phyloP scores from a whole-genome alignment of 2,329 filamentous ascomycete genomes.

The Xylariaceae sp. region DNA sequence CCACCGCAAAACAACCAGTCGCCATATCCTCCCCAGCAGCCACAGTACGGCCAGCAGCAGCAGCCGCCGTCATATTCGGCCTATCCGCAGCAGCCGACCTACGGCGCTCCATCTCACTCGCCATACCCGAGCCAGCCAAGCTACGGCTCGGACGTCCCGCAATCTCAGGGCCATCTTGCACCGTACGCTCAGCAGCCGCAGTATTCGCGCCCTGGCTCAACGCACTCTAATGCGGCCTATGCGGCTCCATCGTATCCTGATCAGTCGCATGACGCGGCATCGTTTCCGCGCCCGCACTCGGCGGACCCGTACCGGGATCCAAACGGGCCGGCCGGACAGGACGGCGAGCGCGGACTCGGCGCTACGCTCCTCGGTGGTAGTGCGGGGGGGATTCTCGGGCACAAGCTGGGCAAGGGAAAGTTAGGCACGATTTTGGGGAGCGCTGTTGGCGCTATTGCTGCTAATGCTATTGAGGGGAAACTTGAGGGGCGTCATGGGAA shows the following conservation, averaged over 20 bases:
- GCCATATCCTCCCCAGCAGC: slow-evolving; percentile 6
- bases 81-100: slow-evolving; percentile 1
- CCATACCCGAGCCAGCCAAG: slow-evolving; percentile 19
- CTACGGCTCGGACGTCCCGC: no score
- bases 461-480: slow-evolving; percentile 49
- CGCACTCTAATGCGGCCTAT: no score
- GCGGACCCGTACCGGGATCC: slow-evolving; percentile 13
- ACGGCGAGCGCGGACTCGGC: slow-evolving; percentile 53
- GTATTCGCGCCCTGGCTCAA: slow-evolving; percentile 4
- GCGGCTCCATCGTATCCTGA: no score
- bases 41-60: slow-evolving; percentile 22
- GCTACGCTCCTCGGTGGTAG: slow-evolving; percentile 51
- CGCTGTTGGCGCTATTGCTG: slow-evolving; percentile 52
- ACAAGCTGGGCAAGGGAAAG: slow-evolving; percentile 52
- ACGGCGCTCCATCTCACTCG: no score
- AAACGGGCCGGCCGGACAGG: slow-evolving; percentile 20
- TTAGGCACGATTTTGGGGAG: slow-evolving; percentile 50
- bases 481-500: slow-evolving; percentile 36
- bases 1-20: slow-evolving; percentile 22
- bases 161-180: slow-evolving; percentile 23
- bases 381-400: slow-evolving; percentile 49
- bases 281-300: slow-evolving; percentile 28
- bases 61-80: no score
- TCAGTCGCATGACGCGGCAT: no score
- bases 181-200: slow-evolving; percentile 24